phyloP scores from a whole-genome alignment of 1,284 basidiomycete genomes.

The Schizophyllum commune region DNA sequence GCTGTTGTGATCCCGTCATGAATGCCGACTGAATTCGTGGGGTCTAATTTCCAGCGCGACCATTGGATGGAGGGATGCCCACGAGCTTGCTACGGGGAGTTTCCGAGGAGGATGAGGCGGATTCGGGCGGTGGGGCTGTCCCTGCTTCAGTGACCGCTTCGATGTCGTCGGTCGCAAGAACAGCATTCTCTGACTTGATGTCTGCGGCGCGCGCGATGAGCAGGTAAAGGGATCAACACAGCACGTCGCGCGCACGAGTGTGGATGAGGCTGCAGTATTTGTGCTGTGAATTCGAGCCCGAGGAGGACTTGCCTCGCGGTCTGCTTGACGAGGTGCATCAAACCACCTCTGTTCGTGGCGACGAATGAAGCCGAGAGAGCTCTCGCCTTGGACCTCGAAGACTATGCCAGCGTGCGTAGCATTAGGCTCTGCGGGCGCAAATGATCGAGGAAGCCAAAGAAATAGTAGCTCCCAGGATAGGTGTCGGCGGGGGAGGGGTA shows the following conservation, averaged over 20 bases:
- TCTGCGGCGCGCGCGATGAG: conserved; percentile 35
- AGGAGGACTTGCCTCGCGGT: conserved; percentile 95
- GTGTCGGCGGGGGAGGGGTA: conserved; percentile 33
- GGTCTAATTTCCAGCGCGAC: conserved; percentile 92
- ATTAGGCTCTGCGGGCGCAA: conserved; percentile 93
- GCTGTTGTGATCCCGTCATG: conserved; percentile 92
- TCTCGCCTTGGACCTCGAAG: conserved; percentile 97
- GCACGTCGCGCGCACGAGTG: conserved; percentile 42
- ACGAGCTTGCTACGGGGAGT: conserved; percentile 65
- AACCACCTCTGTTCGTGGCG: conserved; percentile 91
- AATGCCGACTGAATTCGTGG: conserved; percentile 79
- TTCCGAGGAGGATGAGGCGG: conserved; percentile 24
- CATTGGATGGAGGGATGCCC: conserved; percentile 91
- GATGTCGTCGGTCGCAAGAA: conserved; percentile 96
- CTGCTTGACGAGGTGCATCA: conserved; percentile 89
- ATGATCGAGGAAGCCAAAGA: conserved; percentile 95
- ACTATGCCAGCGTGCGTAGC: conserved; percentile 99
- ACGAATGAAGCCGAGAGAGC: conserved; percentile 96
- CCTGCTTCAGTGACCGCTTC: conserved; percentile 92
- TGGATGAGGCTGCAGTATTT: conserved; percentile 93
- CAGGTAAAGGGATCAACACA: conserved; percentile 5
- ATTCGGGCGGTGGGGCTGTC: conserved; percentile 42
- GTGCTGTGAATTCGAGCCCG: conserved; percentile 97
- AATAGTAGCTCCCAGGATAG: conserved; percentile 73
- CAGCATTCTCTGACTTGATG: conserved; percentile 96